phyloP scores from a whole-genome alignment of 768 basidiomycete species.

The Agaricus sinodeliciosus region DNA sequence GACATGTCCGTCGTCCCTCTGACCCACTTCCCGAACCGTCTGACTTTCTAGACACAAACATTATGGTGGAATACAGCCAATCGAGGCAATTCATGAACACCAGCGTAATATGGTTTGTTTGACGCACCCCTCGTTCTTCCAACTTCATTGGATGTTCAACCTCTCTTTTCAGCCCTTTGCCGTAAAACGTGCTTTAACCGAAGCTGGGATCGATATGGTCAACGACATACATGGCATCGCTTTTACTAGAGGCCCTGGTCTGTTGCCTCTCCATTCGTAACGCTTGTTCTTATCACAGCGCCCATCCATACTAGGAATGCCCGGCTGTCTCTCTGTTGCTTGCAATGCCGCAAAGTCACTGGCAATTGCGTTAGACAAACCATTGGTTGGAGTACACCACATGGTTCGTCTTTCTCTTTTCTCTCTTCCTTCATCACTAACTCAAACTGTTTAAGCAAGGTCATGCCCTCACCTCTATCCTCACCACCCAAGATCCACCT shows the following conservation, averaged over 20 bases:
- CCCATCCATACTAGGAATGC: slow-evolving; percentile 47
- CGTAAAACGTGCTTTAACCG: slow-evolving; percentile 56
- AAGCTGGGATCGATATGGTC: slow-evolving; percentile 50
- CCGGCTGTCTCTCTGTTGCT: slow-evolving; percentile 73
- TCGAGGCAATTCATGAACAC: slow-evolving; percentile 72
- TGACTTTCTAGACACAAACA: slow-evolving; percentile 39
- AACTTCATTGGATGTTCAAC: not conserved
- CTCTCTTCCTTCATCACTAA: not conserved
- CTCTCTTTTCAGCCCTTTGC: slow-evolving; percentile 54
- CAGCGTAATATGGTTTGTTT: slow-evolving; percentile 64
- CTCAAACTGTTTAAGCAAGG: slow-evolving; percentile 60
- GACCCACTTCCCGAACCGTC: not conserved
- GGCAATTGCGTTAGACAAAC: slow-evolving; percentile 71
- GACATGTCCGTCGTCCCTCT: slow-evolving; percentile 34
- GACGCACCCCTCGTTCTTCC: not conserved
- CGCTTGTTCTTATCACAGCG: slow-evolving; percentile 8
- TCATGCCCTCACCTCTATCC: slow-evolving; percentile 76
- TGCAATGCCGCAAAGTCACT: slow-evolving; percentile 82
- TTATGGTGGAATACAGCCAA: slow-evolving; percentile 73
- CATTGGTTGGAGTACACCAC: slow-evolving; percentile 87
- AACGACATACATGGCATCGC: slow-evolving; percentile 80
- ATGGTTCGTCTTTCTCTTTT: slow-evolving; percentile 55
- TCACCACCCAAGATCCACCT: slow-evolving; percentile 48
- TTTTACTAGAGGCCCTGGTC: slow-evolving; percentile 84
- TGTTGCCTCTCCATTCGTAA: slow-evolving; percentile 7